These are phyloP conservation scores for Colletotrichum neosansevieriae DNA, from an alignment of 2,329 filamentous ascomycete species.

Conservation along the genomic window DNA sequence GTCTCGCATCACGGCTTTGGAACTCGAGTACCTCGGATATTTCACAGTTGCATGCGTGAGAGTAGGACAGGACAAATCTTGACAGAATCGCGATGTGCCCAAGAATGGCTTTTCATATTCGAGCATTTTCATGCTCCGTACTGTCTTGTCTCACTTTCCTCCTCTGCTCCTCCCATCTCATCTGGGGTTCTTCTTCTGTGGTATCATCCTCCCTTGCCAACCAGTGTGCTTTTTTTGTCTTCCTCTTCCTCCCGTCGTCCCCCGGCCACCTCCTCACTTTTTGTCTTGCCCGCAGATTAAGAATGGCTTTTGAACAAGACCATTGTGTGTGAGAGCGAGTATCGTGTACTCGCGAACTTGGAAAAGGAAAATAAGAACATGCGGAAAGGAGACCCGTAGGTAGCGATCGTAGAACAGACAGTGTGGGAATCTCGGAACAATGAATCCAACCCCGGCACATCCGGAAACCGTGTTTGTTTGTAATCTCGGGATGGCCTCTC, in stretches of 20 bases:
- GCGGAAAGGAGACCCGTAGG: constrained; percentile 18
- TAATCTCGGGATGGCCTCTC: constrained; percentile 28
- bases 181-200: constrained; percentile 21
- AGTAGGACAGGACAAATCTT: neutral
- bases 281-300: constrained; percentile 30
- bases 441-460: constrained; percentile 16
- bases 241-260: neutral
- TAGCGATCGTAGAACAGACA: constrained; percentile 26
- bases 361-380: neutral
- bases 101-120: constrained; percentile 39
- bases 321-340: neutral
- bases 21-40: no score
- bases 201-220: constrained; percentile 37
- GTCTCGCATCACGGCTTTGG: no score
- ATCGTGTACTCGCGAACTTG: neutral
- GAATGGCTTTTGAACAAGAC: neutral
- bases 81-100: constrained; percentile 12
- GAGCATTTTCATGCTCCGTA: constrained; percentile 33
- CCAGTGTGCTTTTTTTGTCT: constrained; percentile 13
- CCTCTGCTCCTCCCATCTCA: neutral
- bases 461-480: constrained; percentile 9
- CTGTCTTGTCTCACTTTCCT: constrained; percentile 9
- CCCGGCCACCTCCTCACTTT: neutral
- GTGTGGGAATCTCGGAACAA: constrained; percentile 18
- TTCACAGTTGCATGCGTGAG: neutral